phyloP scores from a whole-genome alignment of 257 asterid species.

The Phtheirospermum japonicum region DNA sequence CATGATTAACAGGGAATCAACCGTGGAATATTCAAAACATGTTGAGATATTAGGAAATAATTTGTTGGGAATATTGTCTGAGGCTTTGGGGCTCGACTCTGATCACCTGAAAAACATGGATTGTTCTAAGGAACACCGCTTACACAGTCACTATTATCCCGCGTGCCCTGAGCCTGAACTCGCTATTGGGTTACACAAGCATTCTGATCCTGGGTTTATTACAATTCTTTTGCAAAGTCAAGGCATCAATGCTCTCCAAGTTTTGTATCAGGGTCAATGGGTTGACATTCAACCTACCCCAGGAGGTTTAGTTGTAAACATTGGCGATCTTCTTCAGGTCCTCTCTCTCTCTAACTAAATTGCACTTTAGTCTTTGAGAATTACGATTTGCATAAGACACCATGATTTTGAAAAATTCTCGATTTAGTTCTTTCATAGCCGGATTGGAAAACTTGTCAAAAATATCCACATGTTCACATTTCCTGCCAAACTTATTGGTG shows the following conservation, averaged over 20 bases:
- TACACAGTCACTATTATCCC: conserved; percentile 30
- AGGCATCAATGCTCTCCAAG: conserved; percentile 26
- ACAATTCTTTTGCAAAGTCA: too few relatives aligned
- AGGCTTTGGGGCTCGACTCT: conserved; percentile 18
- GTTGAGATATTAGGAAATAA: conserved; percentile 9
- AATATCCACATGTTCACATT: too few relatives aligned
- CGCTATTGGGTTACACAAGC: background rate
- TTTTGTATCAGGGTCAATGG: conserved; percentile 24
- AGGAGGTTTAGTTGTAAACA: conserved; percentile 25
- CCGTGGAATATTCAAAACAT: conserved; percentile 24
- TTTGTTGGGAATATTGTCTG: conserved; percentile 11
- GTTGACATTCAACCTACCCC: conserved; percentile 25
- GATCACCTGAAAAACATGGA: conserved; percentile 29
- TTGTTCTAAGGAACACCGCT: conserved; percentile 25
- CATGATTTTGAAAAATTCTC: too few relatives aligned
- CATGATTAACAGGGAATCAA: conserved; percentile 16
- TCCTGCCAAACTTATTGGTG: too few relatives aligned
- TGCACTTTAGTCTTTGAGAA: too few relatives aligned
- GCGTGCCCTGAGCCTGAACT: background rate
- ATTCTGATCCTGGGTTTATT: background rate
- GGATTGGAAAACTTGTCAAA: too few relatives aligned
- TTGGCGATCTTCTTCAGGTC: conserved; percentile 35
- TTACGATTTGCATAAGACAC: too few relatives aligned
- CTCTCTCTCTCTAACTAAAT: too few relatives aligned
- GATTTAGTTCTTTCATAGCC: too few relatives aligned